Evolutionary conservation across 1,284 basidiomycete species (phyloP).

Genomic region (Fomitopsis palustris): DNA sequence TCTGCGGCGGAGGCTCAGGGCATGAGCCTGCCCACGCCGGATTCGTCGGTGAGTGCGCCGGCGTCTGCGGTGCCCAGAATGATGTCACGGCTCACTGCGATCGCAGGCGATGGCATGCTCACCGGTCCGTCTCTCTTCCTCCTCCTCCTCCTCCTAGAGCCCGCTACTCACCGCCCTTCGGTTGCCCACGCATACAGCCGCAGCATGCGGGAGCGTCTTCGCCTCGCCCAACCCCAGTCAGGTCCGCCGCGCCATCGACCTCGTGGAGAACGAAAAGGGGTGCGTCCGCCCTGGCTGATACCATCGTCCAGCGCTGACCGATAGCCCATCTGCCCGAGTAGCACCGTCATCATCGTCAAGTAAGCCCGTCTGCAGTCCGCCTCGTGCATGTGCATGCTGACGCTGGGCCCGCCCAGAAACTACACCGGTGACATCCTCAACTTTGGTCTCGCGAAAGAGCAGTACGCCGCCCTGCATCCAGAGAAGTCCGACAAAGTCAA

Average conservation of each 20-base stretch:
- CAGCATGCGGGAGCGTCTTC: conserved; percentile 86
- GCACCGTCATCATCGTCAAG: conserved; percentile 85
- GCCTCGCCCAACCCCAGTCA: conserved; percentile 86
- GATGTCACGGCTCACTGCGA: neutral
- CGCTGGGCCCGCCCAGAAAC: conserved; percentile 43
- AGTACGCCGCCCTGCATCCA: conserved; percentile 70
- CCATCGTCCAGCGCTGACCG: neutral
- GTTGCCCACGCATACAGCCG: conserved; percentile 41
- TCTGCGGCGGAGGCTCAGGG: conserved; percentile 89
- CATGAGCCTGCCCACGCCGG: conserved; percentile 89
- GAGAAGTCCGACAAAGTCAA: conserved; percentile 66
- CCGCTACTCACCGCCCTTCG: neutral
- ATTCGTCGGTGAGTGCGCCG: conserved; percentile 59
- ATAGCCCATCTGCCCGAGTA: conserved; percentile 25
- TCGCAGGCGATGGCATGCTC: conserved; percentile 72
- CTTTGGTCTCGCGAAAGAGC: conserved; percentile 90
- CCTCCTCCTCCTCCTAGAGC: neutral
- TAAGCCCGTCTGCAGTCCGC: conserved; percentile 28
- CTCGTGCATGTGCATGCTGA: neutral
- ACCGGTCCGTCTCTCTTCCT: conserved; percentile 44
- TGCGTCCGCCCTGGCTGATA: conserved; percentile 28
- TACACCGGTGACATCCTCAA: conserved; percentile 91
- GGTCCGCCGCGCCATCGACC: conserved; percentile 75
- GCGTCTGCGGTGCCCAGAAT: neutral
- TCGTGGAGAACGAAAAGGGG: conserved; percentile 78